These are phyloP conservation scores for Ceratobasidium sp. DNA, from an alignment of 1,284 basidiomycete genomes.

Conservation along the genomic window DNA sequence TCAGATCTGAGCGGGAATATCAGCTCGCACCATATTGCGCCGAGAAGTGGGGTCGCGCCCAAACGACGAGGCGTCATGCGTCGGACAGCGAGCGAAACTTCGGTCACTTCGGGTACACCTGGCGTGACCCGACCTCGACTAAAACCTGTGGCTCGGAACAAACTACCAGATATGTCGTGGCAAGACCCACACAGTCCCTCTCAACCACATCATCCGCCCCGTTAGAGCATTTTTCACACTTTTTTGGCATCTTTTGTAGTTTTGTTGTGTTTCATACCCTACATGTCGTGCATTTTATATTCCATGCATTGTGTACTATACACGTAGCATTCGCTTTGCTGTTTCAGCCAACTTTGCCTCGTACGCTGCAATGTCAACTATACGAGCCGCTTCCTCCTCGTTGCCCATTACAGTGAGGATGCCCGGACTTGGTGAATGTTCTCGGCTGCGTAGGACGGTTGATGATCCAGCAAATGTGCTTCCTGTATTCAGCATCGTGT, in stretches of 20 bases:
- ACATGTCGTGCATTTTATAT: slow-evolving; percentile 17
- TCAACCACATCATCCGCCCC: background rate
- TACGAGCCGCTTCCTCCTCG: slow-evolving; percentile 34
- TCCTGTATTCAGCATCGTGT: slow-evolving; percentile 47
- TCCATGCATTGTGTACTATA: no score
- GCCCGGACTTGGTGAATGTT: slow-evolving; percentile 25
- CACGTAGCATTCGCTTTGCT: background rate
- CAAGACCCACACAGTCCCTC: slow-evolving; percentile 18
- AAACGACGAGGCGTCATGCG: slow-evolving; percentile 40
- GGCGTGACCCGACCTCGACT: slow-evolving; percentile 10
- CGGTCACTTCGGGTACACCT: slow-evolving; percentile 15
- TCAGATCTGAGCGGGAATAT: slow-evolving; percentile 15
- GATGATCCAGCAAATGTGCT: slow-evolving; percentile 54
- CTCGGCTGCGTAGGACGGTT: slow-evolving; percentile 47
- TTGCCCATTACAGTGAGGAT: slow-evolving; percentile 42
- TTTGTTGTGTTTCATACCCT: slow-evolving; percentile 3
- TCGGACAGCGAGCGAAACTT: slow-evolving; percentile 40
- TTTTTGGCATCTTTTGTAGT: background rate
- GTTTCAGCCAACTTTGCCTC: background rate
- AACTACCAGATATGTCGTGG: slow-evolving; percentile 26
- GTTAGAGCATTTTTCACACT: background rate
- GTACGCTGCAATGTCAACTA: slow-evolving; percentile 2
- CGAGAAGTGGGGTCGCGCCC: slow-evolving; percentile 28
- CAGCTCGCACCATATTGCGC: slow-evolving; percentile 25
- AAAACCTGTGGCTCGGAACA: slow-evolving; percentile 32